Base-by-base conservation (phyloP, 805 yeast genomes). In the Suhomyces faveliae region DNA sequence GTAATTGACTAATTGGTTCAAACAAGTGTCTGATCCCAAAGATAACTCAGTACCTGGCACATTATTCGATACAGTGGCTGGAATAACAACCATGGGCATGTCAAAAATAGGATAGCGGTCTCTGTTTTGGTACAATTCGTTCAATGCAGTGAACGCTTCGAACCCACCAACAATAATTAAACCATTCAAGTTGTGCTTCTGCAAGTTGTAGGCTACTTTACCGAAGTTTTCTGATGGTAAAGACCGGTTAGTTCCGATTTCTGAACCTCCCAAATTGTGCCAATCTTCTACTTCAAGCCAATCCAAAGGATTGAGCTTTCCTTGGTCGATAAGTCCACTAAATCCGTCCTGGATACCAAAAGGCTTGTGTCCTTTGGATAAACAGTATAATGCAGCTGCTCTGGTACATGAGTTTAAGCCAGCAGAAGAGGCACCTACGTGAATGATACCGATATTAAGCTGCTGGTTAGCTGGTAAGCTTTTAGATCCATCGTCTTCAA, bases 1-100 rank as follows among this genome's bases (percentile, higher is more conserved):
- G 66, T 86, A 85, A 47, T 80, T 76, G 64, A 84, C 81, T 61
- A 85, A 71, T 35, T 84, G 76, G 63, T 85, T 86, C 62, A 85
- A 70, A 66, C 91, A 84, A 4, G 92, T 85, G 60, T 86, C 91
- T 38, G 85, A 70, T 44, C 92, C 92, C 46, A 85, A 64, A 0
- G 90, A 84, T 64, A 84, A 85, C 66, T 86, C 90, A 2, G 90
- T 82, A 51, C 91, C 92, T 38, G 92, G 92, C 48, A 85, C 91
- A 58, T 85, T 85, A 60, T 85, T 85, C 17, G 91, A 85, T 45
- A 87, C 79, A 11, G 92, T 87, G 29, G 92, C 89, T 15, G 94
- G 94, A 42, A 87, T 77, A 50, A 83, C 79, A 47, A 84, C 83
- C 83, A 84, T 81, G 55, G 95, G 95, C 48, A 87, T 85, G 55